Conservation (phyloP, 208 protist species). For the Leishmania braziliensis region DNA sequence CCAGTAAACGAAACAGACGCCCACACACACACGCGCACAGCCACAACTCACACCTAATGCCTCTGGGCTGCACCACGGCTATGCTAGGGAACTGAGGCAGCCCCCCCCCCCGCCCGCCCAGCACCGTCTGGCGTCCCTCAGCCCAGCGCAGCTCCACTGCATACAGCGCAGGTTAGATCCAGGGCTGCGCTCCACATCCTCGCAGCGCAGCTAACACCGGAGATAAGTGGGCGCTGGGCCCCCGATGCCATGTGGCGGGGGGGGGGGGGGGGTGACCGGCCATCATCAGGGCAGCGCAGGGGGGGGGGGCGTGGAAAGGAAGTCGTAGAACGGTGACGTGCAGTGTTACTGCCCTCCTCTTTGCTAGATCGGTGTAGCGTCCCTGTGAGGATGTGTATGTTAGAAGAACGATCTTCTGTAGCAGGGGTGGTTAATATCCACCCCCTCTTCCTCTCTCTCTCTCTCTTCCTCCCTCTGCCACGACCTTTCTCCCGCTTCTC, state of each 20-base stretch:
- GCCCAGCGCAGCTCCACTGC: neutral
- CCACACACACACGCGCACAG: neutral
- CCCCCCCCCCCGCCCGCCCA: neutral
- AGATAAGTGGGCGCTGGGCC: too few relatives aligned
- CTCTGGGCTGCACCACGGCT: too few relatives aligned
- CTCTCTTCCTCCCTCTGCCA: neutral
- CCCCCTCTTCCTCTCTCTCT: conserved; percentile 3
- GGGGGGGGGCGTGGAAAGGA: neutral
- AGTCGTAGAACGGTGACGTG: neutral
- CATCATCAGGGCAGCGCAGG: neutral
- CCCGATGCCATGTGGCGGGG: too few relatives aligned
- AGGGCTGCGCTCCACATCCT: neutral
- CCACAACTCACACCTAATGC: neutral
- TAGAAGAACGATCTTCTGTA: neutral
- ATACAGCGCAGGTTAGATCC: neutral
- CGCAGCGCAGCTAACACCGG: too few relatives aligned
- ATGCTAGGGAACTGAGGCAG: neutral
- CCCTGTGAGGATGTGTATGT: neutral
- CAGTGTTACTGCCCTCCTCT: neutral
- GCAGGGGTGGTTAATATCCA: neutral
- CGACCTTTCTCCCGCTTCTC: too few relatives aligned
- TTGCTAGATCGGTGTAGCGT: neutral
- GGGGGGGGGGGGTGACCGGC: too few relatives aligned
- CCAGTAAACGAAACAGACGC: neutral
- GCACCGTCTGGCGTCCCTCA: neutral